Base-by-base conservation (phyloP, 495 filamentous ascomycete genomes). In the Cudoniella acicularis region DNA sequence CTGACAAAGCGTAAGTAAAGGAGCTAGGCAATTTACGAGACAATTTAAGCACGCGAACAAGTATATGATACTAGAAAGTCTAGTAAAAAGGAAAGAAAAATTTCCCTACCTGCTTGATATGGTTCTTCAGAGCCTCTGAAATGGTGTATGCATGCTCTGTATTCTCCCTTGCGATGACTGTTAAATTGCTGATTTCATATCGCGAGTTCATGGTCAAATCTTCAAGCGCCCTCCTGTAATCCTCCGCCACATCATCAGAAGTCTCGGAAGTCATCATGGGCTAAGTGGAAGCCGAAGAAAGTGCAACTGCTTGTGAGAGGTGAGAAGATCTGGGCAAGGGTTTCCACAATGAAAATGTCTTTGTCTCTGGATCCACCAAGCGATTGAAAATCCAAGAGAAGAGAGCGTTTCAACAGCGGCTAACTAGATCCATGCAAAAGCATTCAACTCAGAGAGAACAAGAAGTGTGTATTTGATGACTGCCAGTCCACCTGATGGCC, bases 151-250 rank as follows among this genome's bases (percentile, higher is more conserved):
- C 94, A 76, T 96, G 89, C 70, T 93, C 88, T 58, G 91, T 96
- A 64, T 95, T 96, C 70, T 98, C 94, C 68, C 91, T 90, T 56
- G 94, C 94, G 65, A 98, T 98, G 67, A 94, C 83, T 30, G 94
- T 98, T 70, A 98, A 75, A 72, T 92, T 96, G 76, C 87, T 89
- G 72, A 98, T 98, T 74, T 96, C 92, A 68, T 86, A 88, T 69
- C 90, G 85, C 67, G 89, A 90, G 76, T 96, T 96, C 64, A 85
- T 81, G 56, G 86, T 87, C 66, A 98, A 79, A 74, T 96, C 94
- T 73, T 93, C 87, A 67, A 98, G 81, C 51, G 94, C 94, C 62
- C 90, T 87, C 67, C 86, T 88, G 79, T 95, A 98, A 78, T 97
- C 95, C 72, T 92, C 87, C 58, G 92, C 93, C 63, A 98, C 90